phyloP scores from a whole-genome alignment of 495 filamentous ascomycete genomes.

The Pyrenopolyporus hunteri region DNA sequence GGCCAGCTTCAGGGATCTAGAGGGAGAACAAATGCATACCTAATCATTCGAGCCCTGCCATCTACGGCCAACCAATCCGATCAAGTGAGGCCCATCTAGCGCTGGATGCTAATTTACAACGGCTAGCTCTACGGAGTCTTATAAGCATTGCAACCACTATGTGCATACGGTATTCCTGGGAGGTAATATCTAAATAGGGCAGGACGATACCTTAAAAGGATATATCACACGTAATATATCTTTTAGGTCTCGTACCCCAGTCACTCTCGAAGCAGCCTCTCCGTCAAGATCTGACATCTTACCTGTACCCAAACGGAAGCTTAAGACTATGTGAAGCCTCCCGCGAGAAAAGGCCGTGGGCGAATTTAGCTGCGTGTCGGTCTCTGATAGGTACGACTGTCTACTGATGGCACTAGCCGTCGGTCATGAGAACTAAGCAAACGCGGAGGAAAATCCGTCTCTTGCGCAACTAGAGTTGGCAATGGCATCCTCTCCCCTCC shows the following conservation, averaged over 20 bases:
- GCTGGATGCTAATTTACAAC: constrained; percentile 6
- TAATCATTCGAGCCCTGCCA: constrained; percentile 11
- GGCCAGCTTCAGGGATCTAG: constrained; percentile 13
- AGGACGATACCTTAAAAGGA: constrained; percentile 6
- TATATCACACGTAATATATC: constrained; percentile 6
- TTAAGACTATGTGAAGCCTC: constrained; percentile 20
- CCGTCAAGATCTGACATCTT: constrained; percentile 9
- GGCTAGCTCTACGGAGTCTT: not conserved
- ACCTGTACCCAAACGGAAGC: not conserved
- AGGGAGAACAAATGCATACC: constrained; percentile 14
- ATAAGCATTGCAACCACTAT: not conserved
- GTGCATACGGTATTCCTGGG: not conserved
- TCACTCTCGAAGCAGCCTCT: constrained; percentile 3
- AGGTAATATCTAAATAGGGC: constrained; percentile 1
- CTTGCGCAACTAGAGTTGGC: constrained; percentile 13
- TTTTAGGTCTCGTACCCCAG: not conserved
- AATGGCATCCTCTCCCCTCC: constrained; percentile 6
- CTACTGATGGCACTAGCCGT: constrained; percentile 13
- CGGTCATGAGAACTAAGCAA: constrained; percentile 33
- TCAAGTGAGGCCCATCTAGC: not conserved
- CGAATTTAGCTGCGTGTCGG: constrained; percentile 18
- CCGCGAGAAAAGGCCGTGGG: not conserved
- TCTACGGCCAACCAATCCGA: constrained; percentile 6
- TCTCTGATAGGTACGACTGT: constrained; percentile 30
- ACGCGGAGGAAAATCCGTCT: constrained; percentile 11